Base-by-base conservation (phyloP, 495 filamentous ascomycete genomes). In the Penicillium alfredii region DNA sequence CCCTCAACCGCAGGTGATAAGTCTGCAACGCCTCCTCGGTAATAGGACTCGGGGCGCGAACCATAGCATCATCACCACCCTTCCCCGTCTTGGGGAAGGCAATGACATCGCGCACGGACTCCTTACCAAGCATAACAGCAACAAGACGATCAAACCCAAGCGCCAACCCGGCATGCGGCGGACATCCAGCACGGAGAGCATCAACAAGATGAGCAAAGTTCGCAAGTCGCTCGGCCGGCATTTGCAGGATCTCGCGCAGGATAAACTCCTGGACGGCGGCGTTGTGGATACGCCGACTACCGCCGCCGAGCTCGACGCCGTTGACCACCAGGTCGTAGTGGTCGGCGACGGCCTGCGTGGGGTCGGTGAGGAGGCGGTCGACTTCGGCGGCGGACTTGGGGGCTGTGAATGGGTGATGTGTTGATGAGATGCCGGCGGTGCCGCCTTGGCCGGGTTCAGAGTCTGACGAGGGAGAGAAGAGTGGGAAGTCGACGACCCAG, bases 291-390 rank as follows among this genome's bases (percentile, higher is more conserved):
- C 92, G 87, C 8, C 84, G 76, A 58, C 86, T 93, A 7, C 92
- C 92, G 8, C 92, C 92, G 26, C 92, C 92, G 17, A 98, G 73
- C 59, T 98, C 92, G 9, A 95, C 78, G 10, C 92, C 92, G 53
- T 98, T 98, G 39, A 97, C 76, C 8, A 98, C 92, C 10, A 98
- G 73, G 51, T 98, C 92, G 57, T 94, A 98, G 56, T 93, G 86
- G 54, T 94, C 88, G 1, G 76, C 89, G 23, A 71, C 73, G 0
- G 74, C 88, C 39, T 73, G 61, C 7, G 82, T 68, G 2, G 92
- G 93, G 35, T 87, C 70, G 4, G 75, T 80, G 12, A 73, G 60
- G 7, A 96, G 75, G 2, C 88, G 55, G 27, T 86, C 80, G 17
- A 94, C 76, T 51, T 97, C 93, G 8, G 67, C 64, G 8, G 72